Percentiles rank a stretch among this genome's conserved stretches.
phyloP scores from a whole-genome alignment of 192 early-diverging fungal genomes.

The Powellomyces hirtus region DNA sequence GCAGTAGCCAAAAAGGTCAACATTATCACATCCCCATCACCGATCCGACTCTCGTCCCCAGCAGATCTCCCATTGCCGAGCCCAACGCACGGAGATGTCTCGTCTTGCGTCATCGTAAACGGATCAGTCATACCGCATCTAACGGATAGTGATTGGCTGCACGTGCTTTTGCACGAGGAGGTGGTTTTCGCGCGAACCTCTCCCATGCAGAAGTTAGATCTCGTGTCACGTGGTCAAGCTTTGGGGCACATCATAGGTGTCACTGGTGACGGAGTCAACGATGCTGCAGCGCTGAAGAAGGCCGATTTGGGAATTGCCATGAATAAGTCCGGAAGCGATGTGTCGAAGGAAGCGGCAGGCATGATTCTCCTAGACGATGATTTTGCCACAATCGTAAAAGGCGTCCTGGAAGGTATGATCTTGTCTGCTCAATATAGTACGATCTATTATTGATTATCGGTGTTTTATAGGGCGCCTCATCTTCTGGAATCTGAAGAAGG shows the following conservation, averaged over 20 bases:
- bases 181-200: slow-evolving; percentile 93
- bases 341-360: slow-evolving; percentile 78
- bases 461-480: too few species aligned
- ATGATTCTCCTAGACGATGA: slow-evolving; percentile 98
- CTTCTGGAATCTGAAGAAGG: slow-evolving; percentile 91
- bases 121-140: slow-evolving; percentile 73
- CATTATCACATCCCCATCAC: slow-evolving; percentile 35
- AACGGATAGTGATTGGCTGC: slow-evolving; percentile 78
- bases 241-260: slow-evolving; percentile 94
- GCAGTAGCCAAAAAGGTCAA: slow-evolving; percentile 87
- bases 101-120: slow-evolving; percentile 74
- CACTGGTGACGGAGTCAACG: slow-evolving; percentile 95
- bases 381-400: slow-evolving; percentile 88
- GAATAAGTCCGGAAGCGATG: slow-evolving; percentile 93
- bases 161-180: slow-evolving; percentile 72
- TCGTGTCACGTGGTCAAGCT: slow-evolving; percentile 84
- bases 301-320: slow-evolving; percentile 97
- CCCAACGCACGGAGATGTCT: slow-evolving; percentile 49
- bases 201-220: slow-evolving; percentile 92
- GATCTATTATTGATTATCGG: too few species aligned
- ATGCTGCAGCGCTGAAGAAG: slow-evolving; percentile 90
- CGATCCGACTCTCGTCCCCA: background rate
- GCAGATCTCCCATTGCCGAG: background rate
- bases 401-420: slow-evolving; percentile 95
- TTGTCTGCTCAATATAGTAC: slow-evolving; percentile 7